phyloP scores from a whole-genome alignment of 2,329 filamentous ascomycete species.

The Acephala macrosclerotiorum region DNA sequence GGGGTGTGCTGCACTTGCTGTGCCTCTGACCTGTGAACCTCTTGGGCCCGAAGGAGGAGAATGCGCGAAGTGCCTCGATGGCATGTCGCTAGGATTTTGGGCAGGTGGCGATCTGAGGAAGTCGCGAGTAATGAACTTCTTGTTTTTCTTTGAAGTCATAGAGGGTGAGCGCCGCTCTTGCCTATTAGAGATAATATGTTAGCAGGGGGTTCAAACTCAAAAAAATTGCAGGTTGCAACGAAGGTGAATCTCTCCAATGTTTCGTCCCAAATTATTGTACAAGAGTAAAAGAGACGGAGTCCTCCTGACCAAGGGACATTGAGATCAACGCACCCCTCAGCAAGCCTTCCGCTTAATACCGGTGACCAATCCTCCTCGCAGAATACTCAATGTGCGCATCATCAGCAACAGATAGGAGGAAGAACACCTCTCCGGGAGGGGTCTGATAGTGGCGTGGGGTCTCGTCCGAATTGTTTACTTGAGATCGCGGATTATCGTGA shows the following conservation, averaged over 20 bases:
- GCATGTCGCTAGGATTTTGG: not conserved
- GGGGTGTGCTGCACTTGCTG: too few species aligned
- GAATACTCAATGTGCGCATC: not conserved
- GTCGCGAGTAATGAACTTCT: not conserved
- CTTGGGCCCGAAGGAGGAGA: constrained; percentile 1
- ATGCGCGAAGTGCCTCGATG: not conserved
- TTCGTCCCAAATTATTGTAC: too few species aligned
- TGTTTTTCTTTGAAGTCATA: constrained; percentile 10
- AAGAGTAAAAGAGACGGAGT: too few species aligned
- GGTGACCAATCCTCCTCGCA: constrained; percentile 6
- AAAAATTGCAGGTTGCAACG: not conserved
- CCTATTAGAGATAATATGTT: not conserved
- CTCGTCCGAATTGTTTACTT: too few species aligned
- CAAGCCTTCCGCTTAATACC: not conserved
- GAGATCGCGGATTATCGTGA: too few species aligned
- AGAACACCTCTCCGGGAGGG: not conserved
- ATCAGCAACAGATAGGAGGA: not conserved
- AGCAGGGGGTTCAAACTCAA: not conserved
- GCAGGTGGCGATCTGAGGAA: not conserved
- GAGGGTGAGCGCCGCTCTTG: not conserved
- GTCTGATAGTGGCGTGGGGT: too few species aligned
- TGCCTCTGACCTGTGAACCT: too few species aligned
- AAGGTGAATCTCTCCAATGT: not conserved
- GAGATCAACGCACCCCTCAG: constrained; percentile 5
- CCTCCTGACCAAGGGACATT: too few species aligned